Percentiles rank a stretch among this genome's conserved stretches.
phyloP scores from a whole-genome alignment of 2,329 filamentous ascomycete species.

The Pyrenophora seminiperda region DNA sequence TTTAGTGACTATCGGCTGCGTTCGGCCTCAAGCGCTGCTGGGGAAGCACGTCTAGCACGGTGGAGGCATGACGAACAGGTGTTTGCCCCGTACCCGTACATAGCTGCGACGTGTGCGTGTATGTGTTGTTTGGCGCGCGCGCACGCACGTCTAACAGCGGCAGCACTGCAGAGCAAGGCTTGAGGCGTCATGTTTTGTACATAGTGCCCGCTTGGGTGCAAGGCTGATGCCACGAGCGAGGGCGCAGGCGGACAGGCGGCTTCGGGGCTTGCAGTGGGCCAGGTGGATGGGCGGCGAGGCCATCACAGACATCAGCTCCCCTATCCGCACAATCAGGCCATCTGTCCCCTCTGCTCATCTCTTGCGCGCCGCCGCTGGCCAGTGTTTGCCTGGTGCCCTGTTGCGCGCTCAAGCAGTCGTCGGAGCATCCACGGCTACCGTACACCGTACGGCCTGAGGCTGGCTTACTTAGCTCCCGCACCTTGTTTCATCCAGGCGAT shows the following conservation, averaged over 20 bases:
- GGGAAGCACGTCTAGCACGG: conserved; percentile 12
- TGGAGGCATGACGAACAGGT: conserved; percentile 8
- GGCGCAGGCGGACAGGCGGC: not conserved
- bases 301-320: not conserved
- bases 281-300: not conserved
- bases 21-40: conserved; percentile 8
- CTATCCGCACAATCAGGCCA: not conserved
- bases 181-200: not conserved
- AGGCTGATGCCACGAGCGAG: not conserved
- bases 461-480: conserved; percentile 29
- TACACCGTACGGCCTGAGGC: too few species aligned
- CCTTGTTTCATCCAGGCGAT: conserved; percentile 32
- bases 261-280: not conserved
- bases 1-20: not conserved
- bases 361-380: not conserved
- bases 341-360: conserved; percentile 1
- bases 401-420: conserved; percentile 4
- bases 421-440: conserved; percentile 16
- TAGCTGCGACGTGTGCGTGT: not conserved
- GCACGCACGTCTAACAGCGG: not conserved
- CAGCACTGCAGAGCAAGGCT: conserved; percentile 1
- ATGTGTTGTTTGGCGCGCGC: conserved; percentile 2
- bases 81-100: conserved; percentile 13
- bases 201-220: not conserved
- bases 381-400: not conserved